Conservation (phyloP, 345 rosid species). For the Eucalyptus viminalis region DNA sequence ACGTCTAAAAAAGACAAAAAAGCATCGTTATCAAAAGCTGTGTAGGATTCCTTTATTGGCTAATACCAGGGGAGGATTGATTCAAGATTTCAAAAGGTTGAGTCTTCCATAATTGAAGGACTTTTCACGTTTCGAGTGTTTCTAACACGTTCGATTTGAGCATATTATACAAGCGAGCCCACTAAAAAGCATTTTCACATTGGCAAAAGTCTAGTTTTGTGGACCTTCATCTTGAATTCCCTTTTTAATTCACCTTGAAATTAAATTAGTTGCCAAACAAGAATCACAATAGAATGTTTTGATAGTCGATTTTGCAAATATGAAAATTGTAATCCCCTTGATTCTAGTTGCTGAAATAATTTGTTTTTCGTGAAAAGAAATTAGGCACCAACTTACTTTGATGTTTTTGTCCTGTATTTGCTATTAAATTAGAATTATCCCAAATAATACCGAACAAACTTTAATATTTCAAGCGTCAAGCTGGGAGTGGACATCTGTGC, state of each 20-base stretch:
- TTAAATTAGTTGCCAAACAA: background rate
- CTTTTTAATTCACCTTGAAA: background rate
- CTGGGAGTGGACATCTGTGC: background rate
- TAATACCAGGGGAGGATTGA: background rate
- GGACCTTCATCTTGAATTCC: background rate
- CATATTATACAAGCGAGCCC: background rate
- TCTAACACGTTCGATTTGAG: background rate
- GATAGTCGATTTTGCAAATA: background rate
- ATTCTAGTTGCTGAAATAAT: background rate
- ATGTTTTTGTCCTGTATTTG: background rate
- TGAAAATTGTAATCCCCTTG: background rate
- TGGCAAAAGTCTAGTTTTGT: background rate
- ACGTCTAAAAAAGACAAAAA: background rate
- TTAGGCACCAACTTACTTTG: background rate
- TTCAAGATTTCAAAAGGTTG: background rate
- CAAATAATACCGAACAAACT: background rate
- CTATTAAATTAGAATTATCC: background rate
- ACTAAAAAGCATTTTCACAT: background rate
- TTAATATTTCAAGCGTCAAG: background rate
- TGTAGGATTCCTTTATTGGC: background rate
- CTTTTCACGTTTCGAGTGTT: background rate
- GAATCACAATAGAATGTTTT: background rate
- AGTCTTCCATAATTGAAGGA: background rate
- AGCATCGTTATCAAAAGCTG: background rate
- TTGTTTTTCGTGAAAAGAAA: background rate